A percentile compares a stretch with the other conserved stretches of the same genome.
Conservation (phyloP, 495 filamentous ascomycete species). For the Pyrenula massariospora region DNA sequence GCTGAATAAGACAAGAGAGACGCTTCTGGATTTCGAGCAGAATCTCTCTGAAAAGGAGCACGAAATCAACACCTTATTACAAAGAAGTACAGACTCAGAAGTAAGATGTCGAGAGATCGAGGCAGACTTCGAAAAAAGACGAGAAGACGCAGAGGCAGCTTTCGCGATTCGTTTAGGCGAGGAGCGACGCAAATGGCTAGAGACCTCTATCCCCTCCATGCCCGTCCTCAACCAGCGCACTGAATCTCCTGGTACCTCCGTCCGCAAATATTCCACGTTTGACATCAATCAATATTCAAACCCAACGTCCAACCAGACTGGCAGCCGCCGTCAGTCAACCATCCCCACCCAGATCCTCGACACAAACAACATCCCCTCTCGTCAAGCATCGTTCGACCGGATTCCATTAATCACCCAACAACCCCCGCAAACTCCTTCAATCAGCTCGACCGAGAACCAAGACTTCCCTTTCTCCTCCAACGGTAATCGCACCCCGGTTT, state of each 20-base stretch:
- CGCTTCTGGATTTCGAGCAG: conserved; percentile 46
- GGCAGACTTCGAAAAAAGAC: conserved; percentile 43
- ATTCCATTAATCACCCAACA: conserved; percentile 19
- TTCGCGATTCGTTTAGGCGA: conserved; percentile 55
- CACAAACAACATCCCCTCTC: conserved; percentile 22
- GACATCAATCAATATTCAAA: conserved; percentile 17
- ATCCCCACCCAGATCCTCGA: conserved; percentile 27
- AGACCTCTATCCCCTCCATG: conserved; percentile 30
- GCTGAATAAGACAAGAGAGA: conserved; percentile 57
- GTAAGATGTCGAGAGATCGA: conserved; percentile 60
- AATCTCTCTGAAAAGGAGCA: conserved; percentile 46
- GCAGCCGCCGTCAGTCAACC: conserved; percentile 35
- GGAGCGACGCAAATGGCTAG: conserved; percentile 64
- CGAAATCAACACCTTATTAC: conserved; percentile 52
- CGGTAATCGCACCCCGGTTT: conserved; percentile 31
- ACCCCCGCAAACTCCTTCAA: conserved; percentile 42
- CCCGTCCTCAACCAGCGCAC: conserved; percentile 33
- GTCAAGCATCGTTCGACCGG: conserved; percentile 30
- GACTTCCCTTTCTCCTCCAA: conserved; percentile 46
- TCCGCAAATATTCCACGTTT: conserved; percentile 30
- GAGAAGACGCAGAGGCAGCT: conserved; percentile 54
- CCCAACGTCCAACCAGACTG: conserved; percentile 16
- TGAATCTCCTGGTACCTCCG: conserved; percentile 34
- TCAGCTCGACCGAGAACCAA: conserved; percentile 48
- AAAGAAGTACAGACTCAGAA: conserved; percentile 51